These are phyloP conservation scores for Petunia axillaris DNA, from an alignment of 257 asterid genomes.

Conservation along the genomic window DNA sequence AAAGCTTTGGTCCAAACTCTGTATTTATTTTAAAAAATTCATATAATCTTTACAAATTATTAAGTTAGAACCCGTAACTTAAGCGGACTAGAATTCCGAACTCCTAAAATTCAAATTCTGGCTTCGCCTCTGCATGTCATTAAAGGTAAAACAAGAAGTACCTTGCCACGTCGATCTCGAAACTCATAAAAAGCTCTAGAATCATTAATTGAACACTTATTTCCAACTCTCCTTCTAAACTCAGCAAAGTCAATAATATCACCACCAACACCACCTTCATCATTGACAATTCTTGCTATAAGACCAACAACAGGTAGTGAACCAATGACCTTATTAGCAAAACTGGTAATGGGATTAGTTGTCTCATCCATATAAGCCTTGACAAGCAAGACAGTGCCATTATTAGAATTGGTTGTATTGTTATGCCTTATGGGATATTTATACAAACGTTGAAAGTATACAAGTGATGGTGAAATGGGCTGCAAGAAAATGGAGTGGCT, in stretches of 20 bases:
- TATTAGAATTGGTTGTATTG: constrained; percentile 39
- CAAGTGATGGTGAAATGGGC: constrained; percentile 53
- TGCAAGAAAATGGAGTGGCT: constrained; percentile 44
- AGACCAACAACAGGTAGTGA: constrained; percentile 90
- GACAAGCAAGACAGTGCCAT: constrained; percentile 41
- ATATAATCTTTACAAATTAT: too few species aligned
- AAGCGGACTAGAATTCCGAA: too few species aligned
- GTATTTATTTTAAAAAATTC: too few species aligned
- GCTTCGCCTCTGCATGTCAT: too few species aligned
- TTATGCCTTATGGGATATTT: constrained; percentile 37
- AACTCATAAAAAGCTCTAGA: constrained; percentile 79
- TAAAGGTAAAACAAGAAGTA: constrained; percentile 26
- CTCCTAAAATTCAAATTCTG: too few species aligned
- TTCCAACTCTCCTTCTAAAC: constrained; percentile 86
- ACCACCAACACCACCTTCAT: constrained; percentile 89
- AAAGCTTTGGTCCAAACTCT: too few species aligned
- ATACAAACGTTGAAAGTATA: constrained; percentile 50
- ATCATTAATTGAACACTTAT: constrained; percentile 83
- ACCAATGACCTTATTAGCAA: constrained; percentile 79
- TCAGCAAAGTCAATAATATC: constrained; percentile 89
- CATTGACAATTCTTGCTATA: constrained; percentile 71
- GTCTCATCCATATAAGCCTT: constrained; percentile 86
- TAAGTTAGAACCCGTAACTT: too few species aligned
- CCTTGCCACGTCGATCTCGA: constrained; percentile 87
- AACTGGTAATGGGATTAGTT: constrained; percentile 65